Evolutionary conservation across 2,329 filamentous ascomycete genomes (phyloP).

Genomic region (Arthrobotrys sinensis): DNA sequence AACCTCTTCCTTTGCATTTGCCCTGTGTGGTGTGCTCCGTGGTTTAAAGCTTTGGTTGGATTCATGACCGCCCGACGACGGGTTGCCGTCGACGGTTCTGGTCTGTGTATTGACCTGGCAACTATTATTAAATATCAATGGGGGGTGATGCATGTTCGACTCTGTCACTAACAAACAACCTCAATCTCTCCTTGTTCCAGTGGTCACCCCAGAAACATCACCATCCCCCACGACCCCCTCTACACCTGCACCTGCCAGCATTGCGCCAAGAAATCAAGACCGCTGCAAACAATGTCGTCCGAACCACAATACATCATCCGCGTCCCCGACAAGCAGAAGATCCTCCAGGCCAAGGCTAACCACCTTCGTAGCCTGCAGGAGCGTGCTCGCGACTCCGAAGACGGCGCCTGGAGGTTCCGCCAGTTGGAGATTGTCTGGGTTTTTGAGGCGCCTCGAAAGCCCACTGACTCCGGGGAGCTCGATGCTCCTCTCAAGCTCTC

Average conservation of each 20-base stretch:
- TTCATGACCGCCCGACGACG: too few relatives aligned
- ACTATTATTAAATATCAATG: too few relatives aligned
- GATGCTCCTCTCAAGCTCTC: not conserved
- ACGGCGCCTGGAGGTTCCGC: slow-evolving; percentile 53
- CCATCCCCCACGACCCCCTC: slow-evolving; percentile 18
- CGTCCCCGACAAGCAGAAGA: not conserved
- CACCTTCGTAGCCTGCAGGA: not conserved
- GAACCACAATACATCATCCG: not conserved
- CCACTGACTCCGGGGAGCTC: slow-evolving; percentile 14
- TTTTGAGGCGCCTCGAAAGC: slow-evolving; percentile 9
- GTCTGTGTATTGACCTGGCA: too few relatives aligned
- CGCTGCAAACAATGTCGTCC: not conserved
- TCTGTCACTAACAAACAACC: slow-evolving; percentile 18
- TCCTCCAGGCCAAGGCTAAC: slow-evolving; percentile 21
- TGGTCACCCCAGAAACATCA: slow-evolving; percentile 30
- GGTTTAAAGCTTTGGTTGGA: too few relatives aligned
- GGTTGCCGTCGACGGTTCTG: too few relatives aligned
- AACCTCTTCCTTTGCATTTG: not conserved
- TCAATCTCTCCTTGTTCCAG: slow-evolving; percentile 9
- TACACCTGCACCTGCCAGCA: slow-evolving; percentile 29
- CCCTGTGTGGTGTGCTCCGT: too few relatives aligned
- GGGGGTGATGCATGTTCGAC: not conserved
- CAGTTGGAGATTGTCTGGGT: slow-evolving; percentile 42
- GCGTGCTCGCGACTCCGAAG: slow-evolving; percentile 21
- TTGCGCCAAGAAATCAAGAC: slow-evolving; percentile 27